Percentiles rank a stretch among this genome's conserved stretches.
Evolutionary conservation across 2,329 filamentous ascomycete species (phyloP).

Genomic region (Kalmusia sp.): DNA sequence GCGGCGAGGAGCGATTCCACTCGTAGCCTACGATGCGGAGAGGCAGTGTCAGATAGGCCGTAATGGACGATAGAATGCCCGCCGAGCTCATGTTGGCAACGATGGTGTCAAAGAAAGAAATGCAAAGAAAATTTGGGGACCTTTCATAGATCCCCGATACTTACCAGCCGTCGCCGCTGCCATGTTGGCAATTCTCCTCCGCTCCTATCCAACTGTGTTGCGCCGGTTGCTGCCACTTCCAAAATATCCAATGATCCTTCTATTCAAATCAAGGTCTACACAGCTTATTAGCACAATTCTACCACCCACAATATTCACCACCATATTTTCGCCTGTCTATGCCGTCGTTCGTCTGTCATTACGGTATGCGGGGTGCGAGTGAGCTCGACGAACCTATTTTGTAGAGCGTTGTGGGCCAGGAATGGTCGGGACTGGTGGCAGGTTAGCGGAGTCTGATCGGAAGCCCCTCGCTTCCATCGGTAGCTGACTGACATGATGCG

Average conservation of each 20-base stretch:
- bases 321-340: not conserved
- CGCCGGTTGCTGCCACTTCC: constrained; percentile 16
- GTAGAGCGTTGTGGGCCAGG: constrained; percentile 32
- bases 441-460: constrained; percentile 38
- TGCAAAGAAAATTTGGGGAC: constrained; percentile 27
- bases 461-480: constrained; percentile 36
- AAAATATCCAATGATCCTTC: constrained; percentile 8
- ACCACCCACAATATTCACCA: constrained; percentile 2
- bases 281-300: constrained; percentile 20
- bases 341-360: not conserved
- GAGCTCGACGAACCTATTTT: constrained; percentile 41
- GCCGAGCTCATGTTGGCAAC: constrained; percentile 18
- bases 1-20: constrained; percentile 49
- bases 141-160: constrained; percentile 33
- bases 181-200: constrained; percentile 40
- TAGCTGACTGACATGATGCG: constrained; percentile 32
- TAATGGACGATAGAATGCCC: constrained; percentile 33
- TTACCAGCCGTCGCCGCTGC: constrained; percentile 51
- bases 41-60: constrained; percentile 43
- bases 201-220: constrained; percentile 26
- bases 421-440: constrained; percentile 37
- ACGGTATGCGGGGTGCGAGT: constrained; percentile 14
- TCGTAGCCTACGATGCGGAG: constrained; percentile 48
- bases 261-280: constrained; percentile 12
- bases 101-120: constrained; percentile 25